Evolutionary conservation across 345 rosid species (phyloP), one percentile per base, ranked within the genome.

Genomic region (Eucalyptus tenuipes): DNA sequence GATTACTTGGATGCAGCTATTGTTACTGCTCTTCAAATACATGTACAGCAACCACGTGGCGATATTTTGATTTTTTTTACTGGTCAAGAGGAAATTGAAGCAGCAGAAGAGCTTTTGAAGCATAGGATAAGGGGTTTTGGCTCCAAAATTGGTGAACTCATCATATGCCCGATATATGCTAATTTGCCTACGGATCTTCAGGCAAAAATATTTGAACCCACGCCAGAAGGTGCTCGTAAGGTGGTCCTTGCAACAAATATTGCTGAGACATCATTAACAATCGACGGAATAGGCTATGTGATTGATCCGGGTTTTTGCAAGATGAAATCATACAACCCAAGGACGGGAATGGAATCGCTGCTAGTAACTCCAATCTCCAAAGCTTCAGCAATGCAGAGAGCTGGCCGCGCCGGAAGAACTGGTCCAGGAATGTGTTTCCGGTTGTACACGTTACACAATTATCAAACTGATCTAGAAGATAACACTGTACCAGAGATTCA

Each of bases 331-430:
- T 97, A 97, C 92, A 98, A 98, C 90, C 99, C 99, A 13, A 97
- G 99, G 90, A 96, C 99, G 48, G 99, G 99, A 86, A 97, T 98
- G 99, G 99, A 98, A 91, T 95, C 98, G 84, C 93, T 98, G 93
- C 95, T 97, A 53, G 92, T 98, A 40, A 92, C 97, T 90, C 99
- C 99, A 12, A 95, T 96, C 87, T 98, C 99, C 47, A 98, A 98
- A 91, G 99, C 99, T 88, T 97, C 99, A 87, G 99, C 99, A 24
- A 95, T 92, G 91, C 99, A 98, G 90, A 96, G 99, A 49, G 97
- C 99, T 75, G 99, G 99, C 80, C 96, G 99, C 3, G 97, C 99
- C 87, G 99, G 99, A 89, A 93, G 99, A 91, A 97, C 99, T 37
- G 98, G 99, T 89, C 98, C 99, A 52, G 99, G 99, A 88, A 93